Evolutionary conservation across 768 basidiomycete species (phyloP).

Genomic region (Chiua virens): DNA sequence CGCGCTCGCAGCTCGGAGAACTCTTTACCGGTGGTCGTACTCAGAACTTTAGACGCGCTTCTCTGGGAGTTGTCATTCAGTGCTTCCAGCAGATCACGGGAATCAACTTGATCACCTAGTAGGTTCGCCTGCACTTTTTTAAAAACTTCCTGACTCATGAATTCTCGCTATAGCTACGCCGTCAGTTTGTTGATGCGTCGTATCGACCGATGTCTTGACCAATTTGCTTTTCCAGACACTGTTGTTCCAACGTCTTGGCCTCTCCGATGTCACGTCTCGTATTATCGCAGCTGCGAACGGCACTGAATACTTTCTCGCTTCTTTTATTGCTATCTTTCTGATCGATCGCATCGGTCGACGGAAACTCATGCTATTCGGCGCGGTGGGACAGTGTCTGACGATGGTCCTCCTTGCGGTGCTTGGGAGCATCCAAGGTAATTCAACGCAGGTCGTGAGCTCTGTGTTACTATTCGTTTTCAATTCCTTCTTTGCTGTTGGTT

Average conservation of each 20-base stretch:
- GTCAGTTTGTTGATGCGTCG: conserved; percentile 12
- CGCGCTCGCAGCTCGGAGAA: conserved; percentile 42
- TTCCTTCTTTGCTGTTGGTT: conserved; percentile 67
- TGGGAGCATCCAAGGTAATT: conserved; percentile 49
- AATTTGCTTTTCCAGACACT: conserved; percentile 37
- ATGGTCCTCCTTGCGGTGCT: conserved; percentile 62
- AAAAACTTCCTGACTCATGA: conserved; percentile 20
- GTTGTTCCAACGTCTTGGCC: conserved; percentile 57
- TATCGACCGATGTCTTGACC: neutral
- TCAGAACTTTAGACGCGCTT: conserved; percentile 61
- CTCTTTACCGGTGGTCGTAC: conserved; percentile 54
- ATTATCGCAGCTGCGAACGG: conserved; percentile 68
- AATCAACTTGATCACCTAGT: conserved; percentile 67
- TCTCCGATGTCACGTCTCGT: conserved; percentile 55
- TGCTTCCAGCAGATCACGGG: conserved; percentile 72
- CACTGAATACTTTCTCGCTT: conserved; percentile 72
- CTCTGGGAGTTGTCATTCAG: conserved; percentile 56
- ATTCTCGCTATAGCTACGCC: conserved; percentile 28
- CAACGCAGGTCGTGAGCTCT: conserved; percentile 50
- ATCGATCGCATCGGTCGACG: conserved; percentile 76
- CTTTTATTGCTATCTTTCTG: conserved; percentile 66
- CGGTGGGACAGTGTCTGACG: conserved; percentile 55
- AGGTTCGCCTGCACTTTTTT: conserved; percentile 29
- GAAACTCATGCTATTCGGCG: conserved; percentile 69
- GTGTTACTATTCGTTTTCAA: conserved; percentile 70